A percentile compares a stretch with the other conserved stretches of the same genome.
These are phyloP conservation scores for Eustoma russellianum DNA, from an alignment of 257 asterid species.

Conservation along the genomic window DNA sequence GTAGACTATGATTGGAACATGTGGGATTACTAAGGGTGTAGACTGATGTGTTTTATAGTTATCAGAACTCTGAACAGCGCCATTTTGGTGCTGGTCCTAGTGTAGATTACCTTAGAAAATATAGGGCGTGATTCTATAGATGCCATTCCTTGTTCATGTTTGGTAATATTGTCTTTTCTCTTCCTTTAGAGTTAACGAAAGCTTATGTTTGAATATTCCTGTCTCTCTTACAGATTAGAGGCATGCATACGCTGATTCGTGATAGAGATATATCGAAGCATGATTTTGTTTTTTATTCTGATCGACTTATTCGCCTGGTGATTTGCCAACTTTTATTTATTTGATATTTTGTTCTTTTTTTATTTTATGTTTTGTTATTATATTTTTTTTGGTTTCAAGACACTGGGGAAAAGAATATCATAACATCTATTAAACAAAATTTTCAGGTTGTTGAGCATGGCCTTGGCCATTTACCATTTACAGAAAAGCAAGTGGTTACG, in stretches of 20 bases:
- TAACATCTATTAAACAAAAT: neutral
- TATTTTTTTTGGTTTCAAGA: neutral
- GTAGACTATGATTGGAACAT: no score
- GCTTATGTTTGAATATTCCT: neutral
- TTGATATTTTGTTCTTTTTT: neutral
- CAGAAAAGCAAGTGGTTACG: constrained; percentile 91
- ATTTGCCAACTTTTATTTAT: constrained; percentile 19
- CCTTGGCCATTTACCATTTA: constrained; percentile 94
- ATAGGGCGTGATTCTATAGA: no score
- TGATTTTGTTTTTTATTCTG: constrained; percentile 95
- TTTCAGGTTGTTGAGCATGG: constrained; percentile 99
- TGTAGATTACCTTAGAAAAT: no score
- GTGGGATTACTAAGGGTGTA: no score
- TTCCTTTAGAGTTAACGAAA: no score
- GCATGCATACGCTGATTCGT: constrained; percentile 97
- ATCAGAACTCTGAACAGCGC: no score
- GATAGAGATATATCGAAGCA: constrained; percentile 90
- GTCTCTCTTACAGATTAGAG: constrained; percentile 73
- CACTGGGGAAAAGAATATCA: neutral
- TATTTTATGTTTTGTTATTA: no score
- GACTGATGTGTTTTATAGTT: no score
- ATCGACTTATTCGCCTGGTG: constrained; percentile 97
- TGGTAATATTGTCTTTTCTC: no score
- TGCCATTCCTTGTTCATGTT: no score
- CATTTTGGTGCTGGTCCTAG: no score